Conservation (phyloP, 306 rosid species). For the Rosa persica region DNA sequence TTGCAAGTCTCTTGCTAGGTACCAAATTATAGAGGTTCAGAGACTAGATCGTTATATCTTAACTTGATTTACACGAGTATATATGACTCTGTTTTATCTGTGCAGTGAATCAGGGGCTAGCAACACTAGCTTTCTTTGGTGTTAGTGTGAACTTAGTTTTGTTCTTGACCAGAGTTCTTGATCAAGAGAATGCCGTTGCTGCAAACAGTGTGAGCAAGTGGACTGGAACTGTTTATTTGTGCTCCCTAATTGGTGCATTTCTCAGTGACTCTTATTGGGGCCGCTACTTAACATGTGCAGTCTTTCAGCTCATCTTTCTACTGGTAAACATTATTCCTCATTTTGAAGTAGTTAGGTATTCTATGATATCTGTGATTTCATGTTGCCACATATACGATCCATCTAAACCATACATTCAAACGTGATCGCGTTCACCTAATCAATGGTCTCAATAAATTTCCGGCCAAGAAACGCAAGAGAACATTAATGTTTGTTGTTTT, state of each 20-base stretch:
- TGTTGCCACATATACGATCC: too few species aligned
- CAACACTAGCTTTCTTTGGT: conserved; percentile 37
- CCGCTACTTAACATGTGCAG: conserved; percentile 33
- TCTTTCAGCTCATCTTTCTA: conserved; percentile 29
- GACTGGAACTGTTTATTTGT: conserved; percentile 40
- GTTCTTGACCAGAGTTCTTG: conserved; percentile 34
- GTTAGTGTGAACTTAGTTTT: conserved; percentile 38
- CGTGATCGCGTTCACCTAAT: too few species aligned
- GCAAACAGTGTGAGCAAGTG: conserved; percentile 32
- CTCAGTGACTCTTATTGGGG: conserved; percentile 44
- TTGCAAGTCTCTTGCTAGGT: conserved; percentile 28
- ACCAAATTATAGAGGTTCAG: background rate
- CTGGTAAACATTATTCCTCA: conserved; percentile 14
- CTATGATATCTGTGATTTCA: background rate
- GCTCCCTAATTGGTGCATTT: conserved; percentile 35
- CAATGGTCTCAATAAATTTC: too few species aligned
- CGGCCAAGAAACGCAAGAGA: too few species aligned
- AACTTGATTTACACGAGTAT: background rate
- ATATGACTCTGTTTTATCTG: background rate
- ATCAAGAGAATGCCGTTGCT: conserved; percentile 28
- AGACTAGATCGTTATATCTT: background rate
- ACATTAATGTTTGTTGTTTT: too few species aligned
- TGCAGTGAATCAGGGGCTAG: conserved; percentile 36
- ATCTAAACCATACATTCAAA: too few species aligned
- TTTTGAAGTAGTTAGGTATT: background rate